Base-by-base conservation (phyloP, 306 rosid species). In the Trifolium repens region DNA sequence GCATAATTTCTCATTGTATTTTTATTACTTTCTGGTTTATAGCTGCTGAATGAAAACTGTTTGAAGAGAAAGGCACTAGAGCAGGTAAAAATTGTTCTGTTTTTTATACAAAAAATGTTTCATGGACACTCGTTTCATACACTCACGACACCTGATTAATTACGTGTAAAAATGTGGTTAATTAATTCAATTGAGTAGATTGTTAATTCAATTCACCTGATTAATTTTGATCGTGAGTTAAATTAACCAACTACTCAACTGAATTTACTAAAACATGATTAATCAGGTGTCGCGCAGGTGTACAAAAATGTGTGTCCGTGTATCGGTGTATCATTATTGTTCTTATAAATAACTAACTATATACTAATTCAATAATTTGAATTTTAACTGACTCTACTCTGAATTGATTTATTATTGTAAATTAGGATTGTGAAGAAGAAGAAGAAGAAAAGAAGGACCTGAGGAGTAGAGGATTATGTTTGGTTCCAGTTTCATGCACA, bases 401-500 rank as follows among this genome's bases (percentile, higher is more conserved):
- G 22, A 39, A 3, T 49, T 22, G 24, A 0, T 30, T 7, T 26
- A 9, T 7, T 30, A 5, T 32, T 30, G 9, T 30, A 59, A 54
- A 64, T 24, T 74, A 91, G 97, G 93, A 88, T 27, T 65, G 75
- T 60, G 54, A 78, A 43, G 96, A 88, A 52, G 96, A 87, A 65
- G 96, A 90, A n/a, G n/a, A n/a, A 76, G 35, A 77, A 70, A 84
- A 88, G 88, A 93, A 85, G 86, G 93, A 91, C 13, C 86, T 96
- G 81, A 90, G 88, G 84, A 90, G 98, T 82, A 92, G 97, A 81
- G 99, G 99, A 13, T 67, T 96, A 85, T 96, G 99, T 84, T 83
- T 96, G 88, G 98, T 96, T 69, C 99, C 99, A 3, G 92, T 96
- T 12, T 92, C 99, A 76, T 96, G 98, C 85, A 92, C 97, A 50